These are phyloP conservation scores for Selaginella moellendorffii DNA, from an alignment of 75 land plant species.

Conservation along the genomic window DNA sequence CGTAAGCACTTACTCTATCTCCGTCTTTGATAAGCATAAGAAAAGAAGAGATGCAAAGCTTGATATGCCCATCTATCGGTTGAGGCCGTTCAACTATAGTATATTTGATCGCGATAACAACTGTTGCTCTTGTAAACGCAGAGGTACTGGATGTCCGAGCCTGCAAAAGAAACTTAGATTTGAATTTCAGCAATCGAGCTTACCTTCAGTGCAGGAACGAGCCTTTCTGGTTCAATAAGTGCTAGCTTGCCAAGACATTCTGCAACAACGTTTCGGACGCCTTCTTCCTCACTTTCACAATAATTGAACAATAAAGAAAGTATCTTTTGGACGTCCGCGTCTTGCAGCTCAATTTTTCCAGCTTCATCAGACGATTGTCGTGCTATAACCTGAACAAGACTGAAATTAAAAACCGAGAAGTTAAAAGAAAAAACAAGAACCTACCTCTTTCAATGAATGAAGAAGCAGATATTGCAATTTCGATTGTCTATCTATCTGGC, in stretches of 20 bases:
- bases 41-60: constrained; percentile 82
- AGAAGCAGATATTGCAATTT: constrained; percentile 92
- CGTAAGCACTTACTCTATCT: constrained; percentile 48
- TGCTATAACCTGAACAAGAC: constrained; percentile 66
- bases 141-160: constrained; percentile 62
- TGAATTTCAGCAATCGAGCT: background rate
- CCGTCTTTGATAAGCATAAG: constrained; percentile 83
- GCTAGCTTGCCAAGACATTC: constrained; percentile 98
- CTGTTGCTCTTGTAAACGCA: constrained; percentile 94
- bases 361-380: constrained; percentile 73
- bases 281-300: constrained; percentile 99
- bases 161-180: constrained; percentile 19
- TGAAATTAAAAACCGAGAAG: too few relatives aligned
- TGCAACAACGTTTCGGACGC: constrained; percentile 97
- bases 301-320: constrained; percentile 69
- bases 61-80: constrained; percentile 69
- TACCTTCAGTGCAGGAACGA: constrained; percentile 89
- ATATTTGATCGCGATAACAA: constrained; percentile 92
- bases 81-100: constrained; percentile 90
- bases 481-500: constrained; percentile 90
- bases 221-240: constrained; percentile 82
- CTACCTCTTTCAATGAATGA: constrained; percentile 97
- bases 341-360: constrained; percentile 64
- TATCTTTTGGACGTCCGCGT: constrained; percentile 72
- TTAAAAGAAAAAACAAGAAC: background rate